Percentiles rank a stretch among this genome's conserved stretches.
These are phyloP conservation scores for Acanthamoeba divionensis DNA, from an alignment of 208 protist species.

Conservation along the genomic window DNA sequence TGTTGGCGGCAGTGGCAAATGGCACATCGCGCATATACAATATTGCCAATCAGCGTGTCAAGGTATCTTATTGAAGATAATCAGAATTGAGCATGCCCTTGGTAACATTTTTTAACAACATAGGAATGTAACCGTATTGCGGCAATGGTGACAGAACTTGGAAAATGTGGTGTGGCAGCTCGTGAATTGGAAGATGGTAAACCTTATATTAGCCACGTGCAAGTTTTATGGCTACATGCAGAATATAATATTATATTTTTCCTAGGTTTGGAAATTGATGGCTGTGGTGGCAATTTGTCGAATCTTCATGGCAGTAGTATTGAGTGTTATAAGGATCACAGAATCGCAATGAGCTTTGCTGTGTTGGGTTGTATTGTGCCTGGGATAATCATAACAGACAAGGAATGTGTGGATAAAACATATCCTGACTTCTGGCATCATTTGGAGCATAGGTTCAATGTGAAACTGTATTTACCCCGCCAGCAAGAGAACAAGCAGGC, in stretches of 20 bases:
- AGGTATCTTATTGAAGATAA: too few species aligned
- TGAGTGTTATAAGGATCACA: conserved; percentile 82
- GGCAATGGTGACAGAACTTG: conserved; percentile 77
- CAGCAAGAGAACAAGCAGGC: not conserved
- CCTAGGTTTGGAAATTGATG: conserved; percentile 25
- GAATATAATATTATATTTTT: not conserved
- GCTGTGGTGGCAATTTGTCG: conserved; percentile 16
- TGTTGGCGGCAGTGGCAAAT: conserved; percentile 70
- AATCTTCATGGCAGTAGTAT: conserved; percentile 61
- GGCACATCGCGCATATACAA: conserved; percentile 70
- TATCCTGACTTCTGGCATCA: conserved; percentile 82
- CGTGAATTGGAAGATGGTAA: conserved; percentile 74
- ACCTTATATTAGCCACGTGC: conserved; percentile 65
- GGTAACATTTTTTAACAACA: not conserved
- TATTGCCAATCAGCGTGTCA: conserved; percentile 84
- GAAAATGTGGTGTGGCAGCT: conserved; percentile 65
- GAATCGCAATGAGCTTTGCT: conserved; percentile 82
- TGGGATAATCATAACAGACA: conserved; percentile 77
- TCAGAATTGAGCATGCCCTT: not conserved
- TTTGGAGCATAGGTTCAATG: conserved; percentile 44
- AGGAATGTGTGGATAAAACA: conserved; percentile 81
- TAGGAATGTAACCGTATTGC: conserved; percentile 83
- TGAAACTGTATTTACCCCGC: not conserved
- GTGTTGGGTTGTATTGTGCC: conserved; percentile 67
- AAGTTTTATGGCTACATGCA: not conserved